Conservation (phyloP, 495 filamentous ascomycete genomes). For the Sphaerosporella brunnea region DNA sequence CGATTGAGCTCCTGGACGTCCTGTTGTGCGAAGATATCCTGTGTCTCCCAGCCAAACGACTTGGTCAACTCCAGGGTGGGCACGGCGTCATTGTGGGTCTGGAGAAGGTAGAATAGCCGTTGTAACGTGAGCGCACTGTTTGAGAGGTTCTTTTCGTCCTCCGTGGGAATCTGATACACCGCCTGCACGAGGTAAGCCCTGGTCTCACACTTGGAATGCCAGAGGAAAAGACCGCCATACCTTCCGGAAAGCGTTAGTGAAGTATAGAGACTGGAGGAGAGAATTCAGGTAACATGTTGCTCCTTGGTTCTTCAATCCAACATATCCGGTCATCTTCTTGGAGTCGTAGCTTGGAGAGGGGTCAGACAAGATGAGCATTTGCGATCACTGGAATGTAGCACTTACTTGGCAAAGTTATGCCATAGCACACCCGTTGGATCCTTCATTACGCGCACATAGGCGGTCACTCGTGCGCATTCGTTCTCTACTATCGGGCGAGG, state of each 20-base stretch:
- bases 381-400: not conserved
- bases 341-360: slow-evolving; percentile 59
- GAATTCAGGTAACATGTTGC: slow-evolving; percentile 98
- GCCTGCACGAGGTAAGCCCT: slow-evolving; percentile 37
- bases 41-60: slow-evolving; percentile 95
- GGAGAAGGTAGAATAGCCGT: slow-evolving; percentile 81
- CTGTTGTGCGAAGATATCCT: slow-evolving; percentile 97
- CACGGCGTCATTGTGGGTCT: slow-evolving; percentile 64
- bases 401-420: slow-evolving; percentile 89
- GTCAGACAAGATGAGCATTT: not conserved
- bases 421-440: slow-evolving; percentile 97
- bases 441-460: slow-evolving; percentile 84
- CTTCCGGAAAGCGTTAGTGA: slow-evolving; percentile 93
- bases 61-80: slow-evolving; percentile 80
- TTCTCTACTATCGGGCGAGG: slow-evolving; percentile 71
- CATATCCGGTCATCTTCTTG: slow-evolving; percentile 94
- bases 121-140: slow-evolving; percentile 92
- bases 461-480: slow-evolving; percentile 70
- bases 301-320: slow-evolving; percentile 92
- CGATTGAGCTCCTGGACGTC: slow-evolving; percentile 94
- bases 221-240: slow-evolving; percentile 30
- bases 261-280: slow-evolving; percentile 86
- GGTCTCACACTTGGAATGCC: not conserved
- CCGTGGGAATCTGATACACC: slow-evolving; percentile 86
- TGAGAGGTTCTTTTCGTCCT: slow-evolving; percentile 55